Evolutionary conservation across 495 filamentous ascomycete genomes (phyloP), one percentile per base, ranked within the genome.

Genomic region (Trichoderma gamsii): DNA sequence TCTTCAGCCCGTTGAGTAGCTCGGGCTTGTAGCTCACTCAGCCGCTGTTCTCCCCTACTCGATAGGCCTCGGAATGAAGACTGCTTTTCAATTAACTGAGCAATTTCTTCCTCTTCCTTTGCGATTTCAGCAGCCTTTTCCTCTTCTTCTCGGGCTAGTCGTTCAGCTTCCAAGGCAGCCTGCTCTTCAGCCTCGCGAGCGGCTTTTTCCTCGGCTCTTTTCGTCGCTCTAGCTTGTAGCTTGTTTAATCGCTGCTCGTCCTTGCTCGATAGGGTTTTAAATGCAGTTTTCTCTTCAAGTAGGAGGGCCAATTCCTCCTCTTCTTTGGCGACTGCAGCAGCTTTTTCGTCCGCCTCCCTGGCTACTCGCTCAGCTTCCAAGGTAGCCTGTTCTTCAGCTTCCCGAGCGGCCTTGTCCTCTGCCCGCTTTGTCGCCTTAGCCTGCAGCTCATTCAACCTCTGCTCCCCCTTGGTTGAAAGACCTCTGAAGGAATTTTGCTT

Each of bases 391-490:
- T 61, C 56, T 51, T 72, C 74, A 41, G 64, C 72, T 66, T 35
- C 61, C 8, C 27, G 23, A 15, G 38, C 67, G 6, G 67, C 67
- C 9, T 41, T 23, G 23, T 56, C 67, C 21, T 63, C 67, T 4
- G 71, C 75, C 70, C 76, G 73, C 15, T 68, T 69, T 0, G 69
- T 66, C n/a, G 71, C 69, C 21, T 73, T 79, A 21, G 73, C 74
- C 11, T 71, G 76, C 6, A 83, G 73, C 8, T 76, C 72, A 46
- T 79, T 75, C 29, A 79, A 69, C 64, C 77, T 75, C 27, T 76
- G 72, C 46, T 76, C 75, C 3, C 75, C 77, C 67, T 68, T 74
- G 69, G 71, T 78, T 21, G 66, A 73, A 18, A 76, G 66, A 2
- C 41, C 41, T 29, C 41, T 49, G 29, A 21, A 15, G 2, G 56